Evolutionary conservation across 495 filamentous ascomycete genomes (phyloP).

Genomic region (Daldinia bambusicola): DNA sequence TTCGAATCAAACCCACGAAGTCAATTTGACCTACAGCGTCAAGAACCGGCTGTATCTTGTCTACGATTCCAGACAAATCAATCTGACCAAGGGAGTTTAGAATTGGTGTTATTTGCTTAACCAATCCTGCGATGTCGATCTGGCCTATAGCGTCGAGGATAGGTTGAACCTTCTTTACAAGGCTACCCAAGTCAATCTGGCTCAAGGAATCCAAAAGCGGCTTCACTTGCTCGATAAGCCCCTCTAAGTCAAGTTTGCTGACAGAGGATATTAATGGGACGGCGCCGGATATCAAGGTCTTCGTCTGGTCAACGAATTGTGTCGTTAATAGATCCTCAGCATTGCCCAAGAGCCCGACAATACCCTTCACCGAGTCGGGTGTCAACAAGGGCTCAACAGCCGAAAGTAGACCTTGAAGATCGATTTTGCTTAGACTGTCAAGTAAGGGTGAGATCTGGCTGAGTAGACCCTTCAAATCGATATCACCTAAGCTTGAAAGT

Average conservation of each 20-base stretch:
- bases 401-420: slow-evolving; percentile 44
- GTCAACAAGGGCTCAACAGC: slow-evolving; percentile 51
- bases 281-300: slow-evolving; percentile 48
- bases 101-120: slow-evolving; percentile 45
- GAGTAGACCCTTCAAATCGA: slow-evolving; percentile 48
- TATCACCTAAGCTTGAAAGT: slow-evolving; percentile 48
- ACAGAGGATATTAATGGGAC: slow-evolving; percentile 50
- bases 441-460: slow-evolving; percentile 46
- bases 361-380: slow-evolving; percentile 52
- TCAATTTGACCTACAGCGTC: slow-evolving; percentile 47
- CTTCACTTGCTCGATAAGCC: slow-evolving; percentile 50
- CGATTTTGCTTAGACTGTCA: slow-evolving; percentile 44
- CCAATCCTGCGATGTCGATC: slow-evolving; percentile 51
- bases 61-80: slow-evolving; percentile 48
- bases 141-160: slow-evolving; percentile 59
- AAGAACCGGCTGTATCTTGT: slow-evolving; percentile 48
- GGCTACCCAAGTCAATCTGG: slow-evolving; percentile 56
- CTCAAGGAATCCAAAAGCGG: slow-evolving; percentile 51
- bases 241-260: slow-evolving; percentile 52
- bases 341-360: slow-evolving; percentile 54
- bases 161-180: slow-evolving; percentile 54
- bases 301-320: slow-evolving; percentile 58
- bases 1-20: slow-evolving; percentile 49
- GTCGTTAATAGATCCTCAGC: slow-evolving; percentile 55
- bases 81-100: slow-evolving; percentile 49